Percentiles rank a stretch among this genome's conserved stretches.
Evolutionary conservation across 2,329 filamentous ascomycete species (phyloP).

Genomic region (Aspergillus amoenus): DNA sequence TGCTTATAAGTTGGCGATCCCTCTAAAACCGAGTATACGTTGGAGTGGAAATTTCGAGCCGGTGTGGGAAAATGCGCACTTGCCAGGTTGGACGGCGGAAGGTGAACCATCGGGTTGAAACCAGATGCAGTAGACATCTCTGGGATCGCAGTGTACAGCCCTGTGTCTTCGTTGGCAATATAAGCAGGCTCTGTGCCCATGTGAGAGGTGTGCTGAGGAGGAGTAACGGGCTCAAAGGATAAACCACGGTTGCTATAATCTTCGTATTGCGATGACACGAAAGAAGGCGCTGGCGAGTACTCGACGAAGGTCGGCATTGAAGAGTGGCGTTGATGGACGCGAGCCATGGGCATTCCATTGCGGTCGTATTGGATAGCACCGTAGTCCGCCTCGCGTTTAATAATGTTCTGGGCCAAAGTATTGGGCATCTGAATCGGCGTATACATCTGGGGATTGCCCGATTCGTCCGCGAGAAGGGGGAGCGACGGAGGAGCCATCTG

Average conservation of each 20-base stretch:
- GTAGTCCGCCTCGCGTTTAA: conserved; percentile 89
- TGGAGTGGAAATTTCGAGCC: conserved; percentile 65
- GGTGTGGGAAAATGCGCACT: conserved; percentile 76
- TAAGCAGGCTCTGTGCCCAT: conserved; percentile 89
- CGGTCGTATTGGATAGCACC: conserved; percentile 84
- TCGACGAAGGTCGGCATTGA: conserved; percentile 99
- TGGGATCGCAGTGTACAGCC: conserved; percentile 90
- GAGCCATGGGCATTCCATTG: conserved; percentile 79
- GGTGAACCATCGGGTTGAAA: conserved; percentile 85
- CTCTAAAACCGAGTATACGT: conserved; percentile 93
- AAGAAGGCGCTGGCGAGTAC: conserved; percentile 96
- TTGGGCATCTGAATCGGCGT: conserved; percentile 68
- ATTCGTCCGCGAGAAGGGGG: conserved; percentile 60
- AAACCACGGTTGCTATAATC: conserved; percentile 96
- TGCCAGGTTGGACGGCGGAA: conserved; percentile 80
- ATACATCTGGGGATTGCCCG: conserved; percentile 69
- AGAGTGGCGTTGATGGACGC: conserved; percentile 85
- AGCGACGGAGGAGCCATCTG: conserved; percentile 71
- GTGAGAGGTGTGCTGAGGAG: conserved; percentile 82
- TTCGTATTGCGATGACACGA: conserved; percentile 97
- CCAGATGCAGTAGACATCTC: conserved; percentile 74
- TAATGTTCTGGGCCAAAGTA: conserved; percentile 66
- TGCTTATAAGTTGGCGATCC: conserved; percentile 99
- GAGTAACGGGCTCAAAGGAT: conserved; percentile 95
- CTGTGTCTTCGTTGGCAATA: conserved; percentile 96